Evolutionary conservation across 208 protist species (phyloP).

Genomic region (Leptomonas pyrrhocoris): DNA sequence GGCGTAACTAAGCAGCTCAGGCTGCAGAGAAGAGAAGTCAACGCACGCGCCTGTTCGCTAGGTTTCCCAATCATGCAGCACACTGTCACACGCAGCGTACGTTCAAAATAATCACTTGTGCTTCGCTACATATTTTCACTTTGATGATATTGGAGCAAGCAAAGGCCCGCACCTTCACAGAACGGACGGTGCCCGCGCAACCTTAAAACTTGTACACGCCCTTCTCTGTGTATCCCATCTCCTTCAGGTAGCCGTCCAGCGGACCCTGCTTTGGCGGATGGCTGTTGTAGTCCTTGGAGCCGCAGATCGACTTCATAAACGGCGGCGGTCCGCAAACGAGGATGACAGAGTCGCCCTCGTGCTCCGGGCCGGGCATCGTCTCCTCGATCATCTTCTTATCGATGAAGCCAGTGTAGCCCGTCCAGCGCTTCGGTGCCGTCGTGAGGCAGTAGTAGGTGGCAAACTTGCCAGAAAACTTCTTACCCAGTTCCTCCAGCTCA

Average conservation of each 20-base stretch:
- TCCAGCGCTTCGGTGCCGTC: slow-evolving; percentile 49
- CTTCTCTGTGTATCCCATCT: slow-evolving; percentile 65
- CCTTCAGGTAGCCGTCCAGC: slow-evolving; percentile 67
- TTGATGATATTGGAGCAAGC: background rate
- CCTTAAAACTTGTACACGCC: slow-evolving; percentile 83
- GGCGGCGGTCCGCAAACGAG: slow-evolving; percentile 75
- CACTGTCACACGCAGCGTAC: background rate
- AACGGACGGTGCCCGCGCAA: background rate
- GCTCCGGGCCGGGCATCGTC: slow-evolving; percentile 62
- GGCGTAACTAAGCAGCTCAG: background rate
- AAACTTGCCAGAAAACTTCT: slow-evolving; percentile 64
- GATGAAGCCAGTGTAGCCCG: slow-evolving; percentile 68
- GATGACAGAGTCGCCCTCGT: slow-evolving; percentile 40
- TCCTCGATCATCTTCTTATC: slow-evolving; percentile 58
- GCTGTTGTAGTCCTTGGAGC: slow-evolving; percentile 65
- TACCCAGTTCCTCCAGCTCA: slow-evolving; percentile 62
- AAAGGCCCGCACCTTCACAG: background rate
- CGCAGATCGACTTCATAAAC: slow-evolving; percentile 82
- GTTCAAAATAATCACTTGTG: background rate
- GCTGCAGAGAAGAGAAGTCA: background rate
- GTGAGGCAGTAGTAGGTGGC: slow-evolving; percentile 75
- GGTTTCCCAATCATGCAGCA: background rate
- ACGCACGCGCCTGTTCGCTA: background rate
- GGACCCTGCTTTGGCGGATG: slow-evolving; percentile 64
- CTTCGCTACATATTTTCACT: slow-evolving; percentile 1